Conservation (phyloP, 139 green algal genomes). For the Picochlorum sp. region DNA sequence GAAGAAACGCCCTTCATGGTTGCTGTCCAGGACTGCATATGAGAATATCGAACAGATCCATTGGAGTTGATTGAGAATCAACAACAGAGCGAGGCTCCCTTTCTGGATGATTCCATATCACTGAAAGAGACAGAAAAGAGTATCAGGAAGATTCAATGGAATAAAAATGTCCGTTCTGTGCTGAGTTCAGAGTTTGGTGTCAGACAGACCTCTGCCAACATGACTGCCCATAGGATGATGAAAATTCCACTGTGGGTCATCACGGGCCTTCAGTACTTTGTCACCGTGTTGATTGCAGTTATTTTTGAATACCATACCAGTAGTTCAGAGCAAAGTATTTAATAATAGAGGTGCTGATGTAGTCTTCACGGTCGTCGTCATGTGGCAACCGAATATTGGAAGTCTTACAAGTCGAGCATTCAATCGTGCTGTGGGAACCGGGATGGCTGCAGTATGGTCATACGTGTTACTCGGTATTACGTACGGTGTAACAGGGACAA, state of each 20-base stretch:
- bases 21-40: background rate
- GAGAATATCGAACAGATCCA: background rate
- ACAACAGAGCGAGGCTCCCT: too few relatives aligned
- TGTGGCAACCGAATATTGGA: slow-evolving; percentile 5
- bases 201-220: background rate
- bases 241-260: background rate
- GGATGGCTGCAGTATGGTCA: background rate
- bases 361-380: background rate
- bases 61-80: background rate
- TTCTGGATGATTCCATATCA: too few relatives aligned
- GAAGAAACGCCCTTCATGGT: background rate
- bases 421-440: background rate
- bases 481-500: background rate
- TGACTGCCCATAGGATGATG: background rate
- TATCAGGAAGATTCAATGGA: background rate
- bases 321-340: background rate
- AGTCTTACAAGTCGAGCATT: background rate
- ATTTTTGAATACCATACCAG: background rate
- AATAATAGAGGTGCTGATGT: background rate
- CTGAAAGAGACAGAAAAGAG: background rate
- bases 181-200: background rate
- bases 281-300: background rate
- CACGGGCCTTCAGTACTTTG: background rate
- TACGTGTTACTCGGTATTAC: background rate
- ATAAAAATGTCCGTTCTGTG: background rate